Conservation (phyloP, 2,329 filamentous ascomycete species). For the Arthrobotrys sphaeroides region DNA sequence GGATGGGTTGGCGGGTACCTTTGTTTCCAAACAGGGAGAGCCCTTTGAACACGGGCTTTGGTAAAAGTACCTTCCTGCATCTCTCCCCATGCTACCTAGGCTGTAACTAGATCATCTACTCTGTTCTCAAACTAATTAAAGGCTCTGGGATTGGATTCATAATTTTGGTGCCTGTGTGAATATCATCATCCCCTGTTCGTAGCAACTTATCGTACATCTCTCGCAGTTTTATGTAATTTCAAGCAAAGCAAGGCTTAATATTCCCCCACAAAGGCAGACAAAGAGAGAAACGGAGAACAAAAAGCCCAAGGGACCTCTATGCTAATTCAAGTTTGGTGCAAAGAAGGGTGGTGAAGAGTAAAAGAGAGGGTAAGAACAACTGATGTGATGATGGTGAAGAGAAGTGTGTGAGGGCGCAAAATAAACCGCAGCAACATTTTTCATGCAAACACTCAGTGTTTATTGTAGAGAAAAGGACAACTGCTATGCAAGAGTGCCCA, state of each 20-base stretch:
- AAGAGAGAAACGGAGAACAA: too few species aligned
- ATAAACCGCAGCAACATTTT: background rate
- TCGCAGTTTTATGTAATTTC: conserved; percentile 10
- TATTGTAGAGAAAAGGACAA: background rate
- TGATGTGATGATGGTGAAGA: background rate
- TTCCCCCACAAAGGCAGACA: conserved; percentile 6
- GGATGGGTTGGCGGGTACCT: conserved; percentile 25
- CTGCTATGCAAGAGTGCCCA: conserved; percentile 9
- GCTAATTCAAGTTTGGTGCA: background rate
- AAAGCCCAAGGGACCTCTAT: conserved; percentile 1
- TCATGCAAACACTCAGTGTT: background rate
- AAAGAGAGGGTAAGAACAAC: background rate
- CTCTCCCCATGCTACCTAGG: background rate
- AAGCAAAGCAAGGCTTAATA: background rate
- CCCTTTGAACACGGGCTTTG: conserved; percentile 29
- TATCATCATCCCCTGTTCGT: background rate
- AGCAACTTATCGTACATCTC: conserved; percentile 37
- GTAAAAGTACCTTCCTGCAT: conserved; percentile 16
- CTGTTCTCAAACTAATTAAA: background rate
- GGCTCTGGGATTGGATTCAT: background rate
- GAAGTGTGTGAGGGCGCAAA: background rate
- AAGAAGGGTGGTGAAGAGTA: background rate
- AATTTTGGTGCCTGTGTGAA: conserved; percentile 3
- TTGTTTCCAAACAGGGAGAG: background rate
- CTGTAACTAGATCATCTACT: background rate